Base-by-base conservation (phyloP, 2,329 filamentous ascomycete genomes). In the Aspergillus puulaauensis region DNA sequence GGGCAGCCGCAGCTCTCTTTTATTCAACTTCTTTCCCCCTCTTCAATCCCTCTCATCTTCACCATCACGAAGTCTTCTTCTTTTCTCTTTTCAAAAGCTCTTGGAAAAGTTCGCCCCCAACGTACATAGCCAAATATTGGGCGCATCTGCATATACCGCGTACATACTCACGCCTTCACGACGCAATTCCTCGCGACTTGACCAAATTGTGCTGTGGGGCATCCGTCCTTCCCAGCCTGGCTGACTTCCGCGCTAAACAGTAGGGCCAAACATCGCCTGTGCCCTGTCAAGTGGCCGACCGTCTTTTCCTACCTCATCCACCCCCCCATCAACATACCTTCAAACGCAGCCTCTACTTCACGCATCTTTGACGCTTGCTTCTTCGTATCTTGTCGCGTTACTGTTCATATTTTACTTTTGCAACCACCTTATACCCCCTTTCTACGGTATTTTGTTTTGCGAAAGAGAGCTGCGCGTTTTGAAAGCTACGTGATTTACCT, bases 201-300 rank as follows among this genome's bases (percentile, higher is more conserved):
- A 59, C 52, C 54, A 54, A 60, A 49, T 67, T 46, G 23, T 27
- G 44, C 41, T 44, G 41, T 44, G 74, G 74, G 73, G 72, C 71
- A 66, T 63, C 71, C 9, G 65, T 64, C 67, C 63, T 65, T 67
- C 66, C 68, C 68, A 64, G 66, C 64, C 58, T 64, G 59, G 59
- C 58, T 65, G 63, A 67, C 70, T 73, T 73, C 68, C 71, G 69
- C 74, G 73, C 74, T 75, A 76, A 52, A 68, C 64, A 67, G 58
- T 71, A 73, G 70, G 70, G 71, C 73, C 73, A 75, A 75, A 75
- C 72, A 75, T 73, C 68, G 61, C 67, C 71, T 71, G 57, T 71
- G 70, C 72, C 67, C 69, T 71, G 68, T 71, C 66, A 67, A 70
- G 61, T 70, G 70, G 56, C 66, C 67, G 63, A 68, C 68, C 46